Conservation (phyloP, 2,329 filamentous ascomycete genomes). For the Clonostachys solani region DNA sequence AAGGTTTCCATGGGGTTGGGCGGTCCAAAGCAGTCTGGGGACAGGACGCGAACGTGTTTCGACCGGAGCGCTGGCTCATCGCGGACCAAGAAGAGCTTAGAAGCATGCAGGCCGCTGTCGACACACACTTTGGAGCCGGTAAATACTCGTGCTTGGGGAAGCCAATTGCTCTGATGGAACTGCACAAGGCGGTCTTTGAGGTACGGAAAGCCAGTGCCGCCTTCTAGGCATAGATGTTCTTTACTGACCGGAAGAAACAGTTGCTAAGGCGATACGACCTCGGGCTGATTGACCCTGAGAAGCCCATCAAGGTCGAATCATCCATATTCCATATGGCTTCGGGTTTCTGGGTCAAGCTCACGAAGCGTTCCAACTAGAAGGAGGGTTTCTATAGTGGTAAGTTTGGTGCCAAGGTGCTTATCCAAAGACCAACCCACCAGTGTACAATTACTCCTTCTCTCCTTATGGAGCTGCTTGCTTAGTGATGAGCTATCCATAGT, state of each 20-base stretch:
- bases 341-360: constrained; percentile 26
- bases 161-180: constrained; percentile 40
- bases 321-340: constrained; percentile 26
- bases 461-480: too few relatives aligned
- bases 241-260: not conserved
- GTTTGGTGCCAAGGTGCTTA: not conserved
- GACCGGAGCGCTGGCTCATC: constrained; percentile 51
- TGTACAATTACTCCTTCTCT: too few relatives aligned
- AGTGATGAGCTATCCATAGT: too few relatives aligned
- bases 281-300: constrained; percentile 22
- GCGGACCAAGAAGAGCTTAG: constrained; percentile 19
- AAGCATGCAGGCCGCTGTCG: constrained; percentile 28
- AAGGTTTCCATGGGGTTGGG: constrained; percentile 51
- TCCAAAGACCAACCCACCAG: too few relatives aligned
- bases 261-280: constrained; percentile 14
- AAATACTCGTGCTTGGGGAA: constrained; percentile 40
- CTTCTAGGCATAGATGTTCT: too few relatives aligned
- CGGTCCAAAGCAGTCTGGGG: constrained; percentile 44
- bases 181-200: constrained; percentile 43
- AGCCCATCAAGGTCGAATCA: constrained; percentile 22
- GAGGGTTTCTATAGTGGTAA: not conserved
- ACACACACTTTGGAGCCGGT: constrained; percentile 40
- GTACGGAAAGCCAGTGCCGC: constrained; percentile 18
- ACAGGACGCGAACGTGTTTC: constrained; percentile 42
- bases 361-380: constrained; percentile 8